Base-by-base conservation (phyloP, 192 early-diverging fungal genomes). In the Piromyces finnis region DNA sequence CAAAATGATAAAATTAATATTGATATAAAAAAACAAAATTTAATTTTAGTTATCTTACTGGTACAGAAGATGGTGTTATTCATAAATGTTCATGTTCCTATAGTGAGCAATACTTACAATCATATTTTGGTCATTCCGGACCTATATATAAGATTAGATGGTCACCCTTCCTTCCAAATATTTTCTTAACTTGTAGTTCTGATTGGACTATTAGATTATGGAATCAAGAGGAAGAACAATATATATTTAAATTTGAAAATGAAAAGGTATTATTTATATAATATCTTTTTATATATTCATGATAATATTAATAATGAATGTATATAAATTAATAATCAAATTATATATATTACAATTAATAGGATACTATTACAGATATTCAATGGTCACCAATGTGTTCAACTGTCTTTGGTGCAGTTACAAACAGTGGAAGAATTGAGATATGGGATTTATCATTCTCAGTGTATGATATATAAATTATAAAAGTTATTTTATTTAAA, bases 191-290 rank as follows among this genome's bases (percentile, higher is more conserved):
- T 14, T 90, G 88, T 77, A 83, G 81, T 12, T 82, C 87, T 3
- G 90, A 91, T 82, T 91, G 90, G 90, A 90, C 87, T 13, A 84
- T 87, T 12, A 79, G 90, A 18, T 79, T 91, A 37, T 91, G 90
- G 90, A 82, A 85, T 32, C 81, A 85, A 15, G 90, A 91, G n/a
- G 79, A 78, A 11, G 90, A 91, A 29, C 85, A 85, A 68, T 78
- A 36, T 29, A 78, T 88, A 12, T 85, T 91, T 79, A 88, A 87
- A 81, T 91, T 91, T 81, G 87, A 90, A 80, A 84, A 85, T 78
- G 90, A 88, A 80, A 88, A 86, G 81, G 88, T 89, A 80, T 12
- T 37, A 37, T 37, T 37, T 14, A 12, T 37, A 37, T 35, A 35
- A 35, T 35, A 35, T 35, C 12, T 35, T 35, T 35, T 35, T 7